Evolutionary conservation across 805 yeast genomes (phyloP).

Genomic region (Clavispora santaluciae): DNA sequence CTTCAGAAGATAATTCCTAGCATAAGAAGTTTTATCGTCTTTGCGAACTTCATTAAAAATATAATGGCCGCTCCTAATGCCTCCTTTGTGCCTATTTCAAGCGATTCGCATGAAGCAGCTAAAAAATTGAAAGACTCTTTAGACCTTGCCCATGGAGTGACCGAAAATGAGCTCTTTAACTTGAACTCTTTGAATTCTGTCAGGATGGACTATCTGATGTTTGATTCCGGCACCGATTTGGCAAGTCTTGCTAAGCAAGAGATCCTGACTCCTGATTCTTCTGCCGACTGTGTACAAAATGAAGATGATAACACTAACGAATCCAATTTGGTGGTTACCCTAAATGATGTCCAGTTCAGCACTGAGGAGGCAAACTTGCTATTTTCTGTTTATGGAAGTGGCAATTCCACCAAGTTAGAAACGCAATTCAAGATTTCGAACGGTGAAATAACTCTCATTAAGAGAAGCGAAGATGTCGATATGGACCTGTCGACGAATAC

Average conservation of each 20-base stretch:
- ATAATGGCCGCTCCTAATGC: background rate
- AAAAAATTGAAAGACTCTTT: slow-evolving; percentile 31
- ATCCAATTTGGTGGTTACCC: slow-evolving; percentile 11
- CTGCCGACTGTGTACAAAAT: slow-evolving; percentile 3
- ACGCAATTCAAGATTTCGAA: slow-evolving; percentile 24
- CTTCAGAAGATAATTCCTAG: background rate
- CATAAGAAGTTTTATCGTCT: slow-evolving; percentile 22
- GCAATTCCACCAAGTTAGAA: background rate
- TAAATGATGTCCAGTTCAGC: slow-evolving; percentile 23
- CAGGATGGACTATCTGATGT: slow-evolving; percentile 12
- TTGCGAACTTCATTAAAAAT: slow-evolving; percentile 12
- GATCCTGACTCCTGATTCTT: background rate
- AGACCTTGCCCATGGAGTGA: slow-evolving; percentile 31
- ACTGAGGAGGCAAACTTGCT: slow-evolving; percentile 21
- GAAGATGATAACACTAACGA: background rate
- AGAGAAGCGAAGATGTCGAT: slow-evolving; percentile 10
- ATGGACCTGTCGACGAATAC: slow-evolving; percentile 18
- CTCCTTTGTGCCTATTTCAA: background rate
- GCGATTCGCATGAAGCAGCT: slow-evolving; percentile 20
- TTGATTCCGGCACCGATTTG: slow-evolving; percentile 15
- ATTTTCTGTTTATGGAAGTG: slow-evolving; percentile 16
- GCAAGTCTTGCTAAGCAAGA: slow-evolving; percentile 25
- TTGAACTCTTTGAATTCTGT: slow-evolving; percentile 21
- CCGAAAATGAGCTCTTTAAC: slow-evolving; percentile 36
- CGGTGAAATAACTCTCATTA: slow-evolving; percentile 17